Percentiles rank a stretch among this genome's conserved stretches.
phyloP scores from a whole-genome alignment of 164 flowering plant species.

The Amborella trichopoda region DNA sequence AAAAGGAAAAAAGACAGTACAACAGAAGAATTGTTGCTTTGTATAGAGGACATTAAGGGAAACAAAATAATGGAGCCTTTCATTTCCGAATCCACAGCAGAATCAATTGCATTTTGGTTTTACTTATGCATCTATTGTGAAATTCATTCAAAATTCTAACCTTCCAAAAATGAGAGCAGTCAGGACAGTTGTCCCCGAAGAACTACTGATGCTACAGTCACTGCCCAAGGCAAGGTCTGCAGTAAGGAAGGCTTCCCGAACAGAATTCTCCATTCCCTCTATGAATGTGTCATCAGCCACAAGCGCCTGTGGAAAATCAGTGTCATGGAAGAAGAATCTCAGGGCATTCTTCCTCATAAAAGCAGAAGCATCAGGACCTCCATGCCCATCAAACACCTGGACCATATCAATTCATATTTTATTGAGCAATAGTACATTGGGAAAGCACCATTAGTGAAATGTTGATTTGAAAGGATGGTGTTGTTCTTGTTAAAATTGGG shows the following conservation, averaged over 20 bases:
- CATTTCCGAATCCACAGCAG: not conserved
- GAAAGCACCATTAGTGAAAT: not conserved
- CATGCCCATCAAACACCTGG: constrained; percentile 95
- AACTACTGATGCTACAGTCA: constrained; percentile 45
- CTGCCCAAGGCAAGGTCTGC: constrained; percentile 74
- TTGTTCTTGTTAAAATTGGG: too few species aligned
- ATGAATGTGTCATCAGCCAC: constrained; percentile 36
- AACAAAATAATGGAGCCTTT: not conserved
- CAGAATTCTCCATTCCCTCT: constrained; percentile 42
- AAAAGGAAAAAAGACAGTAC: not conserved
- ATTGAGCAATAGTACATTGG: not conserved
- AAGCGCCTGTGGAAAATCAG: constrained; percentile 36
- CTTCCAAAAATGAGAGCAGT: constrained; percentile 78
- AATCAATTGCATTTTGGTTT: not conserved
- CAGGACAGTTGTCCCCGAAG: constrained; percentile 82
- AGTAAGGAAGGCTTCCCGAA: constrained; percentile 46
- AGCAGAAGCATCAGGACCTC: constrained; percentile 88
- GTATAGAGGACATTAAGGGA: not conserved
- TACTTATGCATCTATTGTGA: not conserved
- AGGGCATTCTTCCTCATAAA: constrained; percentile 50
- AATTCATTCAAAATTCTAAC: constrained; percentile 10
- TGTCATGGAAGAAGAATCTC: constrained; percentile 61
- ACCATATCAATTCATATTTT: not conserved
- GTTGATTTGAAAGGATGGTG: not conserved
- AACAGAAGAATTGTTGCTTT: not conserved